Evolutionary conservation across 352 stramenopile species (phyloP), one percentile per base, ranked within the genome.

Genomic region (Phytophthora ramorum): DNA sequence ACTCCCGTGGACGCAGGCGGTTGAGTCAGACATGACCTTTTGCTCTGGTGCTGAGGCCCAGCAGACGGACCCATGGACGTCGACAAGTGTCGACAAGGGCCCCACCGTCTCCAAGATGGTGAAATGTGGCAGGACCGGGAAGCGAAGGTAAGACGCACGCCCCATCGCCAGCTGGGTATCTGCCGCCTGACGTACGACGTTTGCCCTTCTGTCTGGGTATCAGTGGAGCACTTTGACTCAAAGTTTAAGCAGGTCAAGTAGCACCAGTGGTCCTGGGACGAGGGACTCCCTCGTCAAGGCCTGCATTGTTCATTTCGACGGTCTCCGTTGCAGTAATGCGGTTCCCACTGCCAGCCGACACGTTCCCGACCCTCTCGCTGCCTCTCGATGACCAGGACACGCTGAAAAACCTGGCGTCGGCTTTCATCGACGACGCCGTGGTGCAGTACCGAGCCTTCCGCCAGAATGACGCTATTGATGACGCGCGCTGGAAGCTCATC

Each of bases 401-500:
- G 28, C 67, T 89, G 35, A 69, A 64, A 4, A 60, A 63, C 16
- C 47, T 85, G 41, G 77, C 68, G 0, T 48, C 64, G 20, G 60
- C 68, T 6, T 78, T 90, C 34, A 66, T 91, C 19, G 62, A 72
- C 41, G 73, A 86, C 14, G 71, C 78, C 0, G 28, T 90, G 40
- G 44, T 58, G 19, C 66, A 89, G 46, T 90, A 89, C 63, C 63
- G 72, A 8, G 60, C 69, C 24, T 83, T 84, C 20, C 71, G 82
- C 3, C 53, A 78, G 35, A 40, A 76, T n/a, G 66, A 71, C 26
- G 40, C 70, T 6, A 56, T 91, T n/a, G 76, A 88, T 46, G 49
- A 68, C 8, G 41, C 16, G 19, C 72, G 71, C 16, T 91, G 80
- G 80, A 85, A 89, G 53, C 64, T 79, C 54, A 59, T 89, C 47